Base-by-base conservation (phyloP, 306 rosid species). In the Rosa persica region DNA sequence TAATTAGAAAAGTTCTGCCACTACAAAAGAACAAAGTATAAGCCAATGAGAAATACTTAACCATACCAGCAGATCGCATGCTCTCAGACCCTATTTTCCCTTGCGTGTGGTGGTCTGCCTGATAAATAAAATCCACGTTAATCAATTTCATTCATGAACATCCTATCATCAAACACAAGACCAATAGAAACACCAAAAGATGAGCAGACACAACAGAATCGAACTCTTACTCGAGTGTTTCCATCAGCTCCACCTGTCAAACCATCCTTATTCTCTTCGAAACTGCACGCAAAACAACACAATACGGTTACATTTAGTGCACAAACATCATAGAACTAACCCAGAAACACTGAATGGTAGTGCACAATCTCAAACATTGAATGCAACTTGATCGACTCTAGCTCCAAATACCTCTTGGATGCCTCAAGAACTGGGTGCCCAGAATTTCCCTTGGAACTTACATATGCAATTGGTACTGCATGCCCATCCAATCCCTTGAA, bases 61-160 rank as follows among this genome's bases (percentile, higher is more conserved):
- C 12, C 60, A 22, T 79, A 83, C 86, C 83, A 66, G 83, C 11
- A 65, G 52, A 72, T 72, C 6, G 75, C 65, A 66, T 39, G 75
- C 79, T 57, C 62, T 76, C 79, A n/a, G 73, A 70, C 27, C 46
- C 81, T 42, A 47, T 40, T n/a, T 19, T 67, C 76, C 43, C 51
- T 23, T 46, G 76, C 38, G 61, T 42, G 30, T 71, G 61, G 54
- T 74, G 68, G 30, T 78, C 78, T 55, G 34, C 84, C 87, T 80
- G 60, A 5, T 52, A 20, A 27, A 72, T 5, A 69, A 42, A 69
- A 52, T 39, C 13, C 51, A 25, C 30, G 10, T 25, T 7, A 20
- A 83, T 25, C 19, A 68, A 20, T 20, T 5, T 44, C 60, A 51
- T 69, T 39, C 67, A 34, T 12, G 1, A 39, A 40, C 49, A 48